These are phyloP conservation scores for Fusarium luffae DNA, from an alignment of 2,329 filamentous ascomycete genomes.

Conservation along the genomic window DNA sequence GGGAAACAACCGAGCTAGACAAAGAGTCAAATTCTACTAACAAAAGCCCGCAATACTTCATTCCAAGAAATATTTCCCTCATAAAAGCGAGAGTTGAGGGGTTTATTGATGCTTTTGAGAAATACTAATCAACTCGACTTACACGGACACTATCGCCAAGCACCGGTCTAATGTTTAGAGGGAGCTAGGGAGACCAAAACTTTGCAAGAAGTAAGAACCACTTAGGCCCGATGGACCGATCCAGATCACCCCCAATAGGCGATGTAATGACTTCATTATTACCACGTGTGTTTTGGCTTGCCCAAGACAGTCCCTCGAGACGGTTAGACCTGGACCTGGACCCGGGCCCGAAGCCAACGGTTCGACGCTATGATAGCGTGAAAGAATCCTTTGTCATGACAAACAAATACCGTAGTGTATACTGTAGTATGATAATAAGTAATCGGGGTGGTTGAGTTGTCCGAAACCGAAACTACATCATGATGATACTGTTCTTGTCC, in stretches of 20 bases:
- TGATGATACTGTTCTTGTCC: conserved; percentile 12
- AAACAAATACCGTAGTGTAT: background rate
- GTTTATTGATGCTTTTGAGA: conserved; percentile 7
- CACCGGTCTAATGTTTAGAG: background rate
- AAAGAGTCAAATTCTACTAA: background rate
- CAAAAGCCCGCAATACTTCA: background rate
- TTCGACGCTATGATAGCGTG: conserved; percentile 2
- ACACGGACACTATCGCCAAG: conserved; percentile 7
- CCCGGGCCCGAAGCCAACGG: conserved; percentile 3
- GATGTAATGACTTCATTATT: conserved; percentile 28
- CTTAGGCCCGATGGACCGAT: background rate
- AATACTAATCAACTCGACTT: conserved; percentile 11
- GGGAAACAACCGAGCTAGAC: accelerated
- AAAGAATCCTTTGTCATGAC: conserved; percentile 12
- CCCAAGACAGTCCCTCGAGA: conserved; percentile 7
- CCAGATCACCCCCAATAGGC: conserved; percentile 4
- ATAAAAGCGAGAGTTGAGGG: conserved; percentile 10
- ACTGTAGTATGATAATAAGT: background rate
- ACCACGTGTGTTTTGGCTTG: conserved; percentile 17
- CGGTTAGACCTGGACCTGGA: conserved; percentile 1
- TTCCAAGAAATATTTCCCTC: conserved; percentile 1
- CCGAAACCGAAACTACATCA: conserved; percentile 7
- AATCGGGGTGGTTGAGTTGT: background rate
- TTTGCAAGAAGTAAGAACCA: background rate
- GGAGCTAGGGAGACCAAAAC: background rate